Evolutionary conservation across 2,329 filamentous ascomycete species (phyloP).

Genomic region (Neoarthrinium moseri): DNA sequence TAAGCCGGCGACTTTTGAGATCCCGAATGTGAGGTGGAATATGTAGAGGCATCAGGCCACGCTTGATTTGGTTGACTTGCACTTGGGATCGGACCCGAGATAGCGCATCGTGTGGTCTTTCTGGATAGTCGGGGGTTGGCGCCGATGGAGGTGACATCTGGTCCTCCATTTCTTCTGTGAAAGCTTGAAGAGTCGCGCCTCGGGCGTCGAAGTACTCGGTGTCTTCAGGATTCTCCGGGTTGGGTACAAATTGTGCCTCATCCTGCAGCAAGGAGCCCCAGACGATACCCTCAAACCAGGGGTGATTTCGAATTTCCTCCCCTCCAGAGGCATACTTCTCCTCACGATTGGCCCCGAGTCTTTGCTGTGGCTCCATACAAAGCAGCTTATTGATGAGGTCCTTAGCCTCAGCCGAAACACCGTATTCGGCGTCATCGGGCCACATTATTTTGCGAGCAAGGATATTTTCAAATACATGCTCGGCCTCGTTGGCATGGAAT

Average conservation of each 20-base stretch:
- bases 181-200: constrained; percentile 87
- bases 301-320: constrained; percentile 84
- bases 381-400: constrained; percentile 93
- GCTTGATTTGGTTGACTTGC: constrained; percentile 76
- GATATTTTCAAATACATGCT: constrained; percentile 97
- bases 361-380: constrained; percentile 76
- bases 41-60: constrained; percentile 89
- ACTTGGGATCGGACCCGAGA: constrained; percentile 81
- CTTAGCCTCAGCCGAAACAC: constrained; percentile 83
- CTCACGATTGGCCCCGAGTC: constrained; percentile 81
- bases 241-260: constrained; percentile 92
- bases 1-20: constrained; percentile 80
- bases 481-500: constrained; percentile 86
- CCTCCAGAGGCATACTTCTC: constrained; percentile 83
- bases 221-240: constrained; percentile 90
- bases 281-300: constrained; percentile 84
- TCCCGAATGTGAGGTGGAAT: constrained; percentile 97
- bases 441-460: constrained; percentile 85
- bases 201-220: constrained; percentile 96
- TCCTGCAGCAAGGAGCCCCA: constrained; percentile 94
- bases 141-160: constrained; percentile 73
- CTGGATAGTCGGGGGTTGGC: constrained; percentile 74
- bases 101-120: constrained; percentile 91
- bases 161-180: constrained; percentile 92
- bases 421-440: constrained; percentile 79